Base-by-base conservation (phyloP, 768 basidiomycete species). In the Rhodotorula toruloides region DNA sequence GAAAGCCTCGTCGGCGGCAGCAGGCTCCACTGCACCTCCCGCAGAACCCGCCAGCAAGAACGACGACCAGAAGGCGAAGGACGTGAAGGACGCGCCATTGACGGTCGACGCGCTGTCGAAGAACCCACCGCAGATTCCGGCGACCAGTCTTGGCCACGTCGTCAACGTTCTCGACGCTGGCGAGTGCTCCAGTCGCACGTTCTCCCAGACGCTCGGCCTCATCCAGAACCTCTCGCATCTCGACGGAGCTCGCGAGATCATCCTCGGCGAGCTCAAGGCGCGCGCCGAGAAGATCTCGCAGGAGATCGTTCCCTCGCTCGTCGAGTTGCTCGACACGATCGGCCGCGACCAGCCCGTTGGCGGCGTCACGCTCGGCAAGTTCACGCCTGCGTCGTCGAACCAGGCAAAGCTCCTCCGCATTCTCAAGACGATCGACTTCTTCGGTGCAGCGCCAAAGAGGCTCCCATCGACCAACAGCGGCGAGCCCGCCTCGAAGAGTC, bases 111-210 rank as follows among this genome's bases (percentile, higher is more conserved):
- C 42, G 5, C 68, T 89, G 21, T 79, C 90, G 21, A 81, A 86
- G 17, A 84, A 82, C 58, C 86, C 89, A 25, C 96, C 96, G 19
- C 86, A 87, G 70, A 87, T 98, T 64, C 91, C 93, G 12, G 84
- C 88, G 57, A 77, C 84, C 7, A 86, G 89, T n/a, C 82, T 98
- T 32, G 86, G 89, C 43, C 84, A 92, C 43, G 91, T 98, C 66
- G 91, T 96, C 76, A 98, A 98, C 77, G 91, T 98, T 72, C 81
- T 99, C 68, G 97, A 96, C n/a, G 83, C 88, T 27, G 96, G 96
- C 49, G 96, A 99, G 80, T 98, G 94, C 75, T 91, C 92, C 31
- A 89, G 88, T 48, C 83, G 88, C 39, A 96, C 93, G n/a, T 99
- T 99, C 84, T 88, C 91, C 72, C 87, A 92, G 76, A 92, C 90